Evolutionary conservation across 2,329 filamentous ascomycete species (phyloP), one percentile per base, ranked within the genome.

Genomic region (Cytospora leucostoma): DNA sequence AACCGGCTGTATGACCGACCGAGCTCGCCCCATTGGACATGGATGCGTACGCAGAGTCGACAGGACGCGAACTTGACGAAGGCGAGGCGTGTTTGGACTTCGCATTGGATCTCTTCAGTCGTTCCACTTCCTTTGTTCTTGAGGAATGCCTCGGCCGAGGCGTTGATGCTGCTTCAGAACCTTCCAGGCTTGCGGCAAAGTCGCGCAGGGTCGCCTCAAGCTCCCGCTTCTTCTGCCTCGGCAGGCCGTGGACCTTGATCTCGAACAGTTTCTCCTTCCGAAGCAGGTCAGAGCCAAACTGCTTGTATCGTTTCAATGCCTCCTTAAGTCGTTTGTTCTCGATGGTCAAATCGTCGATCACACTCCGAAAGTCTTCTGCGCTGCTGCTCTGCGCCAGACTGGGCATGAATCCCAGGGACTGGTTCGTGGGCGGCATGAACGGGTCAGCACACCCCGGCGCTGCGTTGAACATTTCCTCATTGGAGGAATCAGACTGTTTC

Each of bases 271-370:
- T 92, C 35, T 96, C 91, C 54, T 88, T 86, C 38, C 88, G 84
- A 56, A 93, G 76, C 67, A 88, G 84, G 50, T 88, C 82, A 19
- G 87, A 85, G 1, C 88, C 86, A 33, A 84, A 77, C 66, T 86
- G 87, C 73, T 90, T 89, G 66, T 91, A 91, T 59, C 85, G 88
- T 70, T 85, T 89, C 61, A 96, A 71, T 70, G 88, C 86, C 68
- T 89, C 87, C 76, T 88, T 93, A 65, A 96, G 74, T 58, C 86
- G 88, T 73, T 92, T 91, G 72, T 95, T 96, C 71, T 93, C 89
- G 33, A 96, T 80, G 0, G 92, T 96, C 64, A 96, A 75, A 72
- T 96, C 92, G 70, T 96, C 92, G 55, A 96, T 96, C 17, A 96
- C 91, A 68, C 89, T 89, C 54, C 92, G 83, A 65, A 87, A 93